A percentile compares a stretch with the other conserved stretches of the same genome.
phyloP scores from a whole-genome alignment of 352 stramenopile species.

The Pythium angustatum region DNA sequence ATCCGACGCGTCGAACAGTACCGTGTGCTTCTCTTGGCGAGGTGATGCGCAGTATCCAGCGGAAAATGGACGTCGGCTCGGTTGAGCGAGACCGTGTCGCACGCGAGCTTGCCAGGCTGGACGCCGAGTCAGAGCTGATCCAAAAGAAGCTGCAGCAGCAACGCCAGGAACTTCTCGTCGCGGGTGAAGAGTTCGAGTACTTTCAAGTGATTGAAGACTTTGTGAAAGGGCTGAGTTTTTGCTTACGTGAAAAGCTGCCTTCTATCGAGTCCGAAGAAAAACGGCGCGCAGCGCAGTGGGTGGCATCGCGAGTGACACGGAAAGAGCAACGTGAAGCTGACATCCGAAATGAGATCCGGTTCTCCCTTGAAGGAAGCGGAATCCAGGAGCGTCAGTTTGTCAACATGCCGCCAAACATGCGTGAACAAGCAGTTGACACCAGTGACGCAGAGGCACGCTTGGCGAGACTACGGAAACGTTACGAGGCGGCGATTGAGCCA shows the following conservation, averaged over 20 bases:
- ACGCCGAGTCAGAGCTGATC: conserved; percentile 48
- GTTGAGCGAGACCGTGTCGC: conserved; percentile 49
- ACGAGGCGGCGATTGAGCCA: neutral
- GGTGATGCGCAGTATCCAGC: conserved; percentile 56
- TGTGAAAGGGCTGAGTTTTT: conserved; percentile 74
- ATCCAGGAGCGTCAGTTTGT: conserved; percentile 23
- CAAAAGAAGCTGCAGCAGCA: conserved; percentile 47
- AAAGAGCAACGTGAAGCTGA: conserved; percentile 13
- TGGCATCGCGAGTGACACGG: conserved; percentile 5
- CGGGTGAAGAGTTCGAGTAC: conserved; percentile 76
- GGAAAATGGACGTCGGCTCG: conserved; percentile 41
- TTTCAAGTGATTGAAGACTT: conserved; percentile 79
- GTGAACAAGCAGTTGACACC: neutral
- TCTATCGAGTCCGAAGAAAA: conserved; percentile 52
- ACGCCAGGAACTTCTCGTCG: conserved; percentile 46
- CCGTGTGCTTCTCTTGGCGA: conserved; percentile 45
- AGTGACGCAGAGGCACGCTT: conserved; percentile 3
- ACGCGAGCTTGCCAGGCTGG: conserved; percentile 54
- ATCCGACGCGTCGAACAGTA: conserved; percentile 57
- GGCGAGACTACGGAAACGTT: conserved; percentile 8
- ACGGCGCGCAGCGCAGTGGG: conserved; percentile 30
- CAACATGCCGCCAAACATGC: conserved; percentile 3
- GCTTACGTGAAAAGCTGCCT: conserved; percentile 61
- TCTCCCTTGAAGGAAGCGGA: neutral
- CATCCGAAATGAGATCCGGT: conserved; percentile 25